Evolutionary conservation across 2,329 filamentous ascomycete species (phyloP).

Genomic region (Huntiella abstrusa): DNA sequence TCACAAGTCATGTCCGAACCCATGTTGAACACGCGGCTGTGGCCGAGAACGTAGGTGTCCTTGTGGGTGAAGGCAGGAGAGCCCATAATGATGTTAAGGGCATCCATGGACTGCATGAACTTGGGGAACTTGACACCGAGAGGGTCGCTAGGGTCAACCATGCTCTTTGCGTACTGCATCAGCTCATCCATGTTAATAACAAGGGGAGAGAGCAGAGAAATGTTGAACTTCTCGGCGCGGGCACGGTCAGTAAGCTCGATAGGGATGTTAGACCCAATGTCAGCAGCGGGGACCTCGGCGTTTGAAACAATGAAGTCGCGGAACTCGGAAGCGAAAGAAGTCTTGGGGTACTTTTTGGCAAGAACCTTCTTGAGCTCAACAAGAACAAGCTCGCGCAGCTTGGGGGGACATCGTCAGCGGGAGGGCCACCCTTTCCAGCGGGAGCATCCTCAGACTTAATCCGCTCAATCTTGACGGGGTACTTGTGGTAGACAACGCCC

Average conservation of each 20-base stretch:
- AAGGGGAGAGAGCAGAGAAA: conserved; percentile 20
- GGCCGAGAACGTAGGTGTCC: conserved; percentile 24
- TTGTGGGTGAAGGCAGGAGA: conserved; percentile 22
- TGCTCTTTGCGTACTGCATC: conserved; percentile 26
- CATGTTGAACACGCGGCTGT: conserved; percentile 28
- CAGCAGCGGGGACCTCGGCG: background rate
- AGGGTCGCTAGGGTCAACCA: conserved; percentile 20
- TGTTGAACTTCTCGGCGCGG: conserved; percentile 25
- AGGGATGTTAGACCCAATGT: conserved; percentile 1
- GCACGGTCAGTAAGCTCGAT: conserved; percentile 7
- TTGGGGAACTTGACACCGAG: conserved; percentile 24
- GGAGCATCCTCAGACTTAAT: conserved; percentile 8
- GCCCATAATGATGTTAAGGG: conserved; percentile 33
- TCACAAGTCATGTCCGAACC: background rate
- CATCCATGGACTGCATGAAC: conserved; percentile 29
- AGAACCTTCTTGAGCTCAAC: conserved; percentile 21
- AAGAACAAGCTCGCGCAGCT: conserved; percentile 26
- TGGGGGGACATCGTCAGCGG: conserved; percentile 20
- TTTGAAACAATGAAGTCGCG: conserved; percentile 25
- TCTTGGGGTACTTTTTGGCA: conserved; percentile 15
- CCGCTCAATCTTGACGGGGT: conserved; percentile 19
- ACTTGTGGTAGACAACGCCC: conserved; percentile 22
- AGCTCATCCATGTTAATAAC: conserved; percentile 20
- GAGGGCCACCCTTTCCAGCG: background rate
- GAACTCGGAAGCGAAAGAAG: conserved; percentile 28